These are phyloP conservation scores for Carpinus fangiana DNA, from an alignment of 306 rosid species.

Conservation along the genomic window DNA sequence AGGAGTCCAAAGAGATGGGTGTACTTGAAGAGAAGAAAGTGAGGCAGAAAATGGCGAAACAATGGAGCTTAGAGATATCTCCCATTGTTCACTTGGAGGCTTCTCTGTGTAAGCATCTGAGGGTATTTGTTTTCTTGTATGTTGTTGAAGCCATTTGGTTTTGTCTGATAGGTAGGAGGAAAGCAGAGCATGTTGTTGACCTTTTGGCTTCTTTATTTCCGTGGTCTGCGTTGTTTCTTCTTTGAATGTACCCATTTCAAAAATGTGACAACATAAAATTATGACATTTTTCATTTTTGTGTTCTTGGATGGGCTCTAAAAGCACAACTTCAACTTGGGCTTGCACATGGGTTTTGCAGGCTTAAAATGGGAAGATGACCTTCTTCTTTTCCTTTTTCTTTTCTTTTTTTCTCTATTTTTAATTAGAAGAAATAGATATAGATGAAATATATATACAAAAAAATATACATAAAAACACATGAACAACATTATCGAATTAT, in stretches of 20 bases:
- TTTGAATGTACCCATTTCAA: background rate
- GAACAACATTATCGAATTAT: too few relatives aligned
- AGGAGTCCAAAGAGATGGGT: slow-evolving; percentile 38
- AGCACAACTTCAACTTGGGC: background rate
- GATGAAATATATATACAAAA: too few relatives aligned
- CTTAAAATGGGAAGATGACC: background rate
- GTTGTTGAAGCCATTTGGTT: slow-evolving; percentile 21
- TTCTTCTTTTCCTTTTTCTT: too few relatives aligned
- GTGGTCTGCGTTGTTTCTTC: slow-evolving; percentile 13
- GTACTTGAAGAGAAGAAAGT: slow-evolving; percentile 16
- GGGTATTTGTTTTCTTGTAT: slow-evolving; percentile 23
- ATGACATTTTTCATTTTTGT: background rate
- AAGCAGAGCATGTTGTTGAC: slow-evolving; percentile 28
- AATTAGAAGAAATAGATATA: too few relatives aligned
- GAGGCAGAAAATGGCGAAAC: slow-evolving; percentile 26
- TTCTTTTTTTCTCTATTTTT: background rate
- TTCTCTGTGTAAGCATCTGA: slow-evolving; percentile 2
- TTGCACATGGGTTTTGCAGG: background rate
- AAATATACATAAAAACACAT: too few relatives aligned
- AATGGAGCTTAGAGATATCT: slow-evolving; percentile 19
- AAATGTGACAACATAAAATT: slow-evolving; percentile 1
- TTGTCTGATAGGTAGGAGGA: slow-evolving; percentile 7
- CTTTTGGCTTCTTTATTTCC: background rate
- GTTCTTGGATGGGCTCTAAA: background rate
- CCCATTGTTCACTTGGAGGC: slow-evolving; percentile 39